These are phyloP conservation scores for Lasiosphaeria ovina DNA, from an alignment of 495 filamentous ascomycete genomes.

Conservation along the genomic window DNA sequence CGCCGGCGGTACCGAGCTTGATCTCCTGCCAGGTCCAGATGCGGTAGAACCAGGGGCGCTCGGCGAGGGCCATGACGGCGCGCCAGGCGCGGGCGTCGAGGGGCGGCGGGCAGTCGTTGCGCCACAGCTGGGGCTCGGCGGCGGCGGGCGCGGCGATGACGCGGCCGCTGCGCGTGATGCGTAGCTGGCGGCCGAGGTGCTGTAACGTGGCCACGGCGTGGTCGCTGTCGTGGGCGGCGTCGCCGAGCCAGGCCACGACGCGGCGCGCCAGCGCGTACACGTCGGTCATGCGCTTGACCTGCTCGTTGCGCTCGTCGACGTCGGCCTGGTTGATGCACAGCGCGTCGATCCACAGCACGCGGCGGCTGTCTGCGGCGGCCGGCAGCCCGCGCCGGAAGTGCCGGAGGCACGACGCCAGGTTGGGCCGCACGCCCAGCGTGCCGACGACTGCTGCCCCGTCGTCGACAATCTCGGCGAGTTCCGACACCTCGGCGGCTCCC, in stretches of 20 bases:
- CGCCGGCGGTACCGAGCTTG: not conserved
- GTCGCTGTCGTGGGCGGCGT: not conserved
- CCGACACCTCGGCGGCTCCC: not conserved
- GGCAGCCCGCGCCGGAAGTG: not conserved
- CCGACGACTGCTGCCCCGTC: not conserved
- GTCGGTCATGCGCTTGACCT: not conserved
- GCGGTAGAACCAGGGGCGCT: not conserved
- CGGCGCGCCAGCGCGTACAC: not conserved
- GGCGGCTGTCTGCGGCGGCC: not conserved
- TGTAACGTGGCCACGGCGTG: not conserved
- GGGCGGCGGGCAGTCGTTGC: not conserved
- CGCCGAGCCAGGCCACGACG: not conserved
- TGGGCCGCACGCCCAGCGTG: not conserved
- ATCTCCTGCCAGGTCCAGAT: not conserved
- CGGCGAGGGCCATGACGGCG: not conserved
- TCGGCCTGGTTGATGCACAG: not conserved
- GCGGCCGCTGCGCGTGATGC: not conserved
- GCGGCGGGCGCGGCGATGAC: not conserved
- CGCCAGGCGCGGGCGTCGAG: not conserved
- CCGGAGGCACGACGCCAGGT: not conserved
- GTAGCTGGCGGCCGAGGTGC: not conserved
- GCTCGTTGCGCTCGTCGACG: not conserved
- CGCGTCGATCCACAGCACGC: not conserved
- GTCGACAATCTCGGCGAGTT: not conserved
- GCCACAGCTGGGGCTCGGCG: not conserved